Base-by-base conservation (phyloP, 2,329 filamentous ascomycete genomes). In the Pestalotiopsis sp. region DNA sequence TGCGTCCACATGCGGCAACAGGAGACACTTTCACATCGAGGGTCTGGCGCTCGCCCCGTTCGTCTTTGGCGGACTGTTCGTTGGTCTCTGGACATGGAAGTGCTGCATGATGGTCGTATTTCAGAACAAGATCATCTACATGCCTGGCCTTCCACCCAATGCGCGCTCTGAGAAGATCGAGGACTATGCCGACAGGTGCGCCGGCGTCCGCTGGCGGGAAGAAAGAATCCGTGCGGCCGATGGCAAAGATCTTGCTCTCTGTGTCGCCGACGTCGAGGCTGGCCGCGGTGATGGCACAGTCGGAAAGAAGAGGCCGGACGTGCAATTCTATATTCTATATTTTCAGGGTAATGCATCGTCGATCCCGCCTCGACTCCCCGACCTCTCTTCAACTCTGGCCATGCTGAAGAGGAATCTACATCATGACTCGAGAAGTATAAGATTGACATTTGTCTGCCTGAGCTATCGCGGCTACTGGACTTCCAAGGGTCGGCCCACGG, bases 71-170 rank as follows among this genome's bases (percentile, higher is more conserved):
- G 89, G 91, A 1, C 83, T 95, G 45, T 83, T 93, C 3, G 74
- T 92, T 20, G 85, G 85, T 3, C 82, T 95, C 14, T 95, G 86
- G 85, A 82, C 80, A 1, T 89, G 87, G 84, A 90, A 91, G 76
- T 94, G 92, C 75, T 79, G 89, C 66, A 92, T 93, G 89, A 88
- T 94, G 81, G 84, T 95, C 36, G 73, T 92, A 4, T 92, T 94
- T 76, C 93, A 95, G 80, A 93, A 95, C 75, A 91, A 91, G 76
- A 93, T 95, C 76, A 92, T 95, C 69, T 95, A 94, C 80, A 93
- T 94, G 82, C 91, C 92, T 0, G 91, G 91, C 60, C 80, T 94
- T 64, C 92, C 92, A 20, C 92, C 92, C 2, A 91, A 91, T 75
- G 85, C 92, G 0, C 86, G 92, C 17, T 84, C 86, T 27, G 91